Percentiles rank a stretch among this genome's conserved stretches.
Conservation (phyloP, 441 rosid species). For the Erodium moschatum region DNA sequence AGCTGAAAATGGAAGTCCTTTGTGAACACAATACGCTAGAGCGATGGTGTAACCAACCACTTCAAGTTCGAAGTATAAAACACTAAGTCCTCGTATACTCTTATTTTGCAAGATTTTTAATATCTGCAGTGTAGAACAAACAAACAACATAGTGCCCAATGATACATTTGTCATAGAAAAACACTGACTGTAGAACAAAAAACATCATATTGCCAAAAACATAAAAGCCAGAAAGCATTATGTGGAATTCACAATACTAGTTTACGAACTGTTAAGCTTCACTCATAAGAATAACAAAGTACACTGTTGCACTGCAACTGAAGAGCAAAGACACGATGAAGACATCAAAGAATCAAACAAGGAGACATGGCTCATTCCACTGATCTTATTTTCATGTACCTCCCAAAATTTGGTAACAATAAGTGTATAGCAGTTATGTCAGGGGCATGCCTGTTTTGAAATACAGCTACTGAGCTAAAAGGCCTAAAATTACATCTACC, state of each 20-base stretch:
- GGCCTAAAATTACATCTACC: neutral
- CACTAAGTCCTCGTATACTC: conserved; percentile 77
- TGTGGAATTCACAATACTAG: neutral
- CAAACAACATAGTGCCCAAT: too few species aligned
- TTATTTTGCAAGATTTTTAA: conserved; percentile 67
- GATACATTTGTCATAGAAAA: too few species aligned
- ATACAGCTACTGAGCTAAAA: too few species aligned
- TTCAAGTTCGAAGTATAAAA: conserved; percentile 77
- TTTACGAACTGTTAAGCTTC: neutral
- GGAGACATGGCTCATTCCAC: neutral
- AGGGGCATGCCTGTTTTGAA: too few species aligned
- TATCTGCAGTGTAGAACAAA: conserved; percentile 35
- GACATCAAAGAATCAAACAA: neutral
- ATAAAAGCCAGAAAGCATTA: neutral
- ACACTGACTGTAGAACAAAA: neutral
- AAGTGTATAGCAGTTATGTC: too few species aligned
- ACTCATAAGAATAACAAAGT: neutral
- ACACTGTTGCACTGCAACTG: neutral
- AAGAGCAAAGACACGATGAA: neutral
- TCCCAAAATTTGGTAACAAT: too few species aligned
- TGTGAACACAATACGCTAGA: conserved; percentile 79
- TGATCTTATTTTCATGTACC: neutral
- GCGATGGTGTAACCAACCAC: conserved; percentile 84
- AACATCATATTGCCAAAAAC: conserved; percentile 8
- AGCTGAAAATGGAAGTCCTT: conserved; percentile 92